Evolutionary conservation across 1,284 basidiomycete genomes (phyloP), one percentile per base, ranked within the genome.

Genomic region (Vanrija sp.): DNA sequence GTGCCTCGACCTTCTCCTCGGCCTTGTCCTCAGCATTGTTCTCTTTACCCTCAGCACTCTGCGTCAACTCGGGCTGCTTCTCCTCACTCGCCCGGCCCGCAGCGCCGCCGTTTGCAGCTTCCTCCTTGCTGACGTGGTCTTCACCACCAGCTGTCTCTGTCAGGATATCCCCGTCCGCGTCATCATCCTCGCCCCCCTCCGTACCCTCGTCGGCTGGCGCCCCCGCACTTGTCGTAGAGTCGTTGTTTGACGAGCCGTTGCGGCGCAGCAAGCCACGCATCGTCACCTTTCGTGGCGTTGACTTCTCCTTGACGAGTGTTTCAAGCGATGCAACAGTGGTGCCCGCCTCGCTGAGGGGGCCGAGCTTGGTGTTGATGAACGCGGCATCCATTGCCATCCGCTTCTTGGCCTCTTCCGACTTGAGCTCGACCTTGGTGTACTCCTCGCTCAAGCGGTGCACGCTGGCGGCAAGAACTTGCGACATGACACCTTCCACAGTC

Each of bases 401-500:
- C 55, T 85, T 83, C 77, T 93, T 95, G 16, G 88, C 91, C 53
- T 86, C 87, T 55, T 85, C 83, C 63, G 82, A 85, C 53, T 87
- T 89, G 43, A 96, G 78, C 62, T 91, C 88, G 49, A 95, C 84
- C 68, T 82, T 84, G 46, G 79, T 79, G 73, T 87, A 95, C 72
- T 92, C 89, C 68, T 93, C 89, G 40, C 86, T 86, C 10, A 97
- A 80, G 46, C 88, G 85, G 71, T 88, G 85, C 72, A 91, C 91
- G 73, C 95, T 92, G n/a, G 89, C 86, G 21, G 86, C 87, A 61
- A 94, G 87, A 15, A 96, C 92, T 72, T 94, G 89, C 29, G 85
- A 84, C 88, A 95, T 93, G 66, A 97, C 90, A 69, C 83, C 87
- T 83, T 93, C 89, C 46, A 95, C 88, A 15, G 90, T 83, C 21